Evolutionary conservation across 345 rosid genomes (phyloP), one percentile per base, ranked within the genome.

Genomic region (Cardiospermum halicacabum): DNA sequence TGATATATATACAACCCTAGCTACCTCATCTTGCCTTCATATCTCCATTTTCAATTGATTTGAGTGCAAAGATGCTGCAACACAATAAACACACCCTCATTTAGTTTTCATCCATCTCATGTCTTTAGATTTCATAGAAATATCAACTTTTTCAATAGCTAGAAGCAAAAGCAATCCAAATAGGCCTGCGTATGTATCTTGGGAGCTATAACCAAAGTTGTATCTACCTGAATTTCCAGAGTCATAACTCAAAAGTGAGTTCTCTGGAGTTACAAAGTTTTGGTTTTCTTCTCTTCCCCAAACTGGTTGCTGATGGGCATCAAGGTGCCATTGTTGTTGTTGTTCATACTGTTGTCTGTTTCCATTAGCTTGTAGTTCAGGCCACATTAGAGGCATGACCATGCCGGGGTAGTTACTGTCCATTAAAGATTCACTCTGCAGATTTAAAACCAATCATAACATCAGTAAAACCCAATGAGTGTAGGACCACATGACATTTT

Each of bases 281-380:
- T 67, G 77, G 73, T 63, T 58, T 42, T 83, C 85, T 78, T 84
- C 94, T 76, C 81, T 75, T 68, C 78, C 88, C 96, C 91, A 91
- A 67, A 73, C 66, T 3, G 79, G 87, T 67, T 78, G 99, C 65
- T 81, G 82, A 64, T 80, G 63, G 16, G 80, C 77, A 50, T 87
- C 90, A 39, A 63, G 58, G 45, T 77, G 83, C 92, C 90, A 89
- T 69, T 86, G 92, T 49, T 79, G 96, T 69, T 86, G 92, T 49
- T 79, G 96, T 43, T 76, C 86, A 74, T 62, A 84, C 9, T 81
- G 87, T 70, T 85, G 96, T 78, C 85, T 62, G 75, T 67, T 86
- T 58, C 77, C 85, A 3, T 50, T 77, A 56, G 59, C 75, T 68
- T 77, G 84, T 59, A 75, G 76, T 64, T 85, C 91, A 45, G 96